Conservation (phyloP, 2,329 filamentous ascomycete genomes). For the Ophiostoma novo-ulmi region DNA sequence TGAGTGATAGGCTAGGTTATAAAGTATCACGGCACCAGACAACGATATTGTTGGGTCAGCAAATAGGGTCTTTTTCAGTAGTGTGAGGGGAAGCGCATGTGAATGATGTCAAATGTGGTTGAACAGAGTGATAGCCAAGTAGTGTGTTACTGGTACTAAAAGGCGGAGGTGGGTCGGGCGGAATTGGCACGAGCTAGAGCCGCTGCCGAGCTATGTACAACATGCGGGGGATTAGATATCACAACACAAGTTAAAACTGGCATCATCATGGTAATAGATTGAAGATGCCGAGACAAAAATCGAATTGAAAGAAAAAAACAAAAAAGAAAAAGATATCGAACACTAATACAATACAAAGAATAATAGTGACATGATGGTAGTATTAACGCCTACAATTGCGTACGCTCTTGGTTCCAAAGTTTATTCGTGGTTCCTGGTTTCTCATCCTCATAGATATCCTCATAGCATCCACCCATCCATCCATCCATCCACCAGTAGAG, state of each 20-base stretch:
- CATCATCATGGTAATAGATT: not conserved
- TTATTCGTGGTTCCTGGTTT: not conserved
- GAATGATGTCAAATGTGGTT: not conserved
- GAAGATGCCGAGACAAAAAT: slow-evolving; percentile 3
- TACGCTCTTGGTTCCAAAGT: not conserved
- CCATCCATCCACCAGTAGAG: not conserved
- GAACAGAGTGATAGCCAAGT: not conserved
- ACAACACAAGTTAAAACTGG: not conserved
- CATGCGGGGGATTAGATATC: not conserved
- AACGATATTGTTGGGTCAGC: too few species aligned
- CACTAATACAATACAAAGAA: slow-evolving; percentile 10
- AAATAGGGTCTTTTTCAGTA: not conserved
- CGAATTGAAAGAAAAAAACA: not conserved
- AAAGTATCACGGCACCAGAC: not conserved
- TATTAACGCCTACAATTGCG: slow-evolving; percentile 2
- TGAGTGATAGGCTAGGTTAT: not conserved
- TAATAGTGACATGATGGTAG: not conserved
- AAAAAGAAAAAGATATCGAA: not conserved
- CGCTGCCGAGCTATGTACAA: not conserved
- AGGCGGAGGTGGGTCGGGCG: slow-evolving; percentile 3
- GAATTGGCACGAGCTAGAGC: slow-evolving; percentile 1
- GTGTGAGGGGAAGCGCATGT: slow-evolving; percentile 6
- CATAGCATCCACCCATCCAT: not conserved
- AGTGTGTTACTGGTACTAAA: not conserved
- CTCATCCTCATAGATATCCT: not conserved